phyloP scores from a whole-genome alignment of 768 basidiomycete species.

The Lentinula raphanica region DNA sequence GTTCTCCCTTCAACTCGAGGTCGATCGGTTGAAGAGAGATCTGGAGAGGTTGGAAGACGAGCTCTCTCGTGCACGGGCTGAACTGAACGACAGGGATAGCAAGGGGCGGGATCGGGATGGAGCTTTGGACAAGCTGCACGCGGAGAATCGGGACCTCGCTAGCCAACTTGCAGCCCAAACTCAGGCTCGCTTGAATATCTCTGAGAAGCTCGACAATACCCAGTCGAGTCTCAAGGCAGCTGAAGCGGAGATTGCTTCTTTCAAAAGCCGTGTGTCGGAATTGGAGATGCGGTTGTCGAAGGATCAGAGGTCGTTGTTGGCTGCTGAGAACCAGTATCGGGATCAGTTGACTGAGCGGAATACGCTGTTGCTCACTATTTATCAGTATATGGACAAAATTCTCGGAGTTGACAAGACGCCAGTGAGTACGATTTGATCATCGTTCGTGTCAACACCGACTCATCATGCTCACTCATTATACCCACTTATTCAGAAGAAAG shows the following conservation, averaged over 20 bases:
- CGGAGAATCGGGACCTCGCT: conserved; percentile 77
- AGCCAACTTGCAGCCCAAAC: conserved; percentile 78
- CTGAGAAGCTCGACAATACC: conserved; percentile 81
- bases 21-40: conserved; percentile 82
- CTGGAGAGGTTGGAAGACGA: conserved; percentile 78
- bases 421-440: conserved; percentile 38
- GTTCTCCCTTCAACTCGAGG: conserved; percentile 85
- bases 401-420: conserved; percentile 84
- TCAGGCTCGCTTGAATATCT: conserved; percentile 78
- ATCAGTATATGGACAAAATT: conserved; percentile 93
- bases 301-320: conserved; percentile 69
- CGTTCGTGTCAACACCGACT: no score
- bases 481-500: conserved; percentile 55
- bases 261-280: conserved; percentile 61
- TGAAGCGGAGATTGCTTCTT: conserved; percentile 59
- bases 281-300: conserved; percentile 78
- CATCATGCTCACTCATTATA: not conserved
- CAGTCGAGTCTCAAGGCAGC: conserved; percentile 57
- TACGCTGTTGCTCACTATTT: conserved; percentile 85
- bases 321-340: conserved; percentile 75
- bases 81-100: conserved; percentile 62
- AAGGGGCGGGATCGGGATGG: conserved; percentile 66
- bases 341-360: conserved; percentile 93
- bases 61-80: conserved; percentile 61
- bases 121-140: conserved; percentile 68